Conservation (phyloP, 345 rosid genomes). For the Passiflora organensis region DNA sequence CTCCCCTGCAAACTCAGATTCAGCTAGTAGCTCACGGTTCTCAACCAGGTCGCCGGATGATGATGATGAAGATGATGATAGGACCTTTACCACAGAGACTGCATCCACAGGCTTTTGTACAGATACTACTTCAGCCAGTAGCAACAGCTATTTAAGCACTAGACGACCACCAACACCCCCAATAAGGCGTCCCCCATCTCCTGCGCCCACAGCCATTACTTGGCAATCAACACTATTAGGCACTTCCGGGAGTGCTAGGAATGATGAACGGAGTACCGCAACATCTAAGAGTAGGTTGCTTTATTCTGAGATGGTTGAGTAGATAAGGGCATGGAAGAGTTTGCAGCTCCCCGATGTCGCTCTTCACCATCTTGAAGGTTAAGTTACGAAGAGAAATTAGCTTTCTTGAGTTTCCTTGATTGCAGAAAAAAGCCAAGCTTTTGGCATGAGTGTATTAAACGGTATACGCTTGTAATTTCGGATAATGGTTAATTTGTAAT, state of each 20-base stretch:
- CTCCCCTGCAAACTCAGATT: conserved; percentile 40
- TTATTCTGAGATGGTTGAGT: conserved; percentile 4
- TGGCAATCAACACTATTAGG: not conserved
- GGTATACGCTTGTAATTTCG: no score
- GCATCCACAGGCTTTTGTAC: no score
- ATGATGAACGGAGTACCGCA: not conserved
- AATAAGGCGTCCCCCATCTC: conserved; percentile 6
- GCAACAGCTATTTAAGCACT: conserved; percentile 2
- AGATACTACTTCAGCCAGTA: conserved; percentile 6
- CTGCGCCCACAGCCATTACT: conserved; percentile 13
- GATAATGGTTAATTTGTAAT: no score
- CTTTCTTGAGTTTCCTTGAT: no score
- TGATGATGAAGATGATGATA: no score
- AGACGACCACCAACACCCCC: conserved; percentile 2
- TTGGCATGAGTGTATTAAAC: no score
- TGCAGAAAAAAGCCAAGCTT: no score
- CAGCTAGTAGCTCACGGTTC: conserved; percentile 20
- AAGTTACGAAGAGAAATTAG: no score
- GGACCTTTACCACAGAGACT: no score
- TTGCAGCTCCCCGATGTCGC: no score
- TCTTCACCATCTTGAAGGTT: no score
- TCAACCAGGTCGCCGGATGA: conserved; percentile 27
- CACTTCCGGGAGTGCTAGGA: not conserved
- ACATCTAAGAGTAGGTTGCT: not conserved
- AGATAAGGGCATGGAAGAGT: not conserved